These are phyloP conservation scores for Nadsonia starkeyi-henricii DNA, from an alignment of 1,139 yeast genomes.

Conservation along the genomic window DNA sequence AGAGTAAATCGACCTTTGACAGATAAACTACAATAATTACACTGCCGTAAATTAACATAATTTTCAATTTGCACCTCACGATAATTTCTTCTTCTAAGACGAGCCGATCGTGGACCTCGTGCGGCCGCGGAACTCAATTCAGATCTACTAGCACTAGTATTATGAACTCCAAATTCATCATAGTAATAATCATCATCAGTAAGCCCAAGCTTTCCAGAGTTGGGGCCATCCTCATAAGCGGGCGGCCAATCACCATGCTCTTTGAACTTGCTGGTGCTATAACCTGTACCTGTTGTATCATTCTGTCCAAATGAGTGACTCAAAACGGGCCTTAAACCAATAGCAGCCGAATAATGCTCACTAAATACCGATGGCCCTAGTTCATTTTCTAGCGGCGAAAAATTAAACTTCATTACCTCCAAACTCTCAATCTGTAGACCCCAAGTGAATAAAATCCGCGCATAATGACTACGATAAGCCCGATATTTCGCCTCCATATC, in stretches of 20 bases:
- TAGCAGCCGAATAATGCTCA: conserved; percentile 2
- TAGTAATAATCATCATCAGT: conserved; percentile 39
- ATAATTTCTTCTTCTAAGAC: conserved; percentile 13
- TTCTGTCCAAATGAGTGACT: too few relatives aligned
- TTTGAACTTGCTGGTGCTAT: conserved; percentile 1
- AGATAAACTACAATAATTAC: conserved; percentile 52
- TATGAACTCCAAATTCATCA: too few relatives aligned
- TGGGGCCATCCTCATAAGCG: conserved; percentile 46
- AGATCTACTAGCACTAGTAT: too few relatives aligned
- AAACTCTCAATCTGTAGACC: conserved; percentile 65
- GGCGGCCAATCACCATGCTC: conserved; percentile 2
- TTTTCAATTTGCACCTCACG: background rate
- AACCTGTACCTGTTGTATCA: conserved; percentile 3
- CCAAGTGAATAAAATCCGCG: conserved; percentile 72
- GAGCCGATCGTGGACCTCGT: too few relatives aligned
- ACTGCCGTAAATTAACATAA: conserved; percentile 7
- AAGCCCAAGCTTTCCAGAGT: conserved; percentile 66
- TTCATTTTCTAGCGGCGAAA: background rate
- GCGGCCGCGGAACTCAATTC: too few relatives aligned
- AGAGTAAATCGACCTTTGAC: conserved; percentile 49
- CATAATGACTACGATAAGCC: conserved; percentile 56
- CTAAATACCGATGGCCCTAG: background rate
- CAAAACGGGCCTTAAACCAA: conserved; percentile 14
- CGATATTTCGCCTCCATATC: conserved; percentile 33
- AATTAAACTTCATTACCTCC: conserved; percentile 65